phyloP scores from a whole-genome alignment of 805 yeast genomes.

The Lipomyces spencermartinsiae region DNA sequence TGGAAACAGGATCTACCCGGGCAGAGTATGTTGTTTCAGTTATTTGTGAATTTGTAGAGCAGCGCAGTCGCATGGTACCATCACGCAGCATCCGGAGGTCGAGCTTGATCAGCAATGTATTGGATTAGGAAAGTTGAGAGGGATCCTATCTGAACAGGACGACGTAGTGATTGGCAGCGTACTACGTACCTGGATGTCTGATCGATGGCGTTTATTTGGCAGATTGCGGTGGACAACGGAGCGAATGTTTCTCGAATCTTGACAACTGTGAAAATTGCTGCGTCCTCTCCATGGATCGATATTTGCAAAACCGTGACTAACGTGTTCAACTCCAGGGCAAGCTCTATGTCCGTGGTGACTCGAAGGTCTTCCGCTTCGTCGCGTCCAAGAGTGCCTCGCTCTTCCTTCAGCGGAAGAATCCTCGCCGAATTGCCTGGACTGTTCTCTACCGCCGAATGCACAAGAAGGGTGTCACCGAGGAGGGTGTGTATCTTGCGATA shows the following conservation, averaged over 20 bases:
- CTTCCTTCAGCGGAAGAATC: slow-evolving; percentile 99
- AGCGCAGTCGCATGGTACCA: neutral
- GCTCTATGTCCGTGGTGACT: slow-evolving; percentile 99
- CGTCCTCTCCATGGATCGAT: neutral
- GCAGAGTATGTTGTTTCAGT: slow-evolving; percentile 60
- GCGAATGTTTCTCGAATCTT: neutral
- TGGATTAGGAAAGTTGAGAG: neutral
- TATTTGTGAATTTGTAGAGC: neutral
- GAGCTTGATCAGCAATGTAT: neutral
- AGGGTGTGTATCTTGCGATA: slow-evolving; percentile 47
- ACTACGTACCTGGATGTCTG: neutral
- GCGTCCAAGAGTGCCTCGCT: slow-evolving; percentile 96
- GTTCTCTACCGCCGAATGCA: slow-evolving; percentile 99
- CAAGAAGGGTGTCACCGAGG: slow-evolving; percentile 99
- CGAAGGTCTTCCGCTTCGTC: slow-evolving; percentile 99
- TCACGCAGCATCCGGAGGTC: neutral
- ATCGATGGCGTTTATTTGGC: neutral
- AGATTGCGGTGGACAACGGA: neutral
- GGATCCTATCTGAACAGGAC: neutral
- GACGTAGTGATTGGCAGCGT: neutral
- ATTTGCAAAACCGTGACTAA: neutral
- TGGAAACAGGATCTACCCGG: slow-evolving; percentile 99
- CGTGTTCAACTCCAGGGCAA: slow-evolving; percentile 62
- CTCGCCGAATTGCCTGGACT: slow-evolving; percentile 99
- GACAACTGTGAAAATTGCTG: neutral